Conservation (phyloP, 2,329 filamentous ascomycete genomes). For the Xylariaceae sp. region DNA sequence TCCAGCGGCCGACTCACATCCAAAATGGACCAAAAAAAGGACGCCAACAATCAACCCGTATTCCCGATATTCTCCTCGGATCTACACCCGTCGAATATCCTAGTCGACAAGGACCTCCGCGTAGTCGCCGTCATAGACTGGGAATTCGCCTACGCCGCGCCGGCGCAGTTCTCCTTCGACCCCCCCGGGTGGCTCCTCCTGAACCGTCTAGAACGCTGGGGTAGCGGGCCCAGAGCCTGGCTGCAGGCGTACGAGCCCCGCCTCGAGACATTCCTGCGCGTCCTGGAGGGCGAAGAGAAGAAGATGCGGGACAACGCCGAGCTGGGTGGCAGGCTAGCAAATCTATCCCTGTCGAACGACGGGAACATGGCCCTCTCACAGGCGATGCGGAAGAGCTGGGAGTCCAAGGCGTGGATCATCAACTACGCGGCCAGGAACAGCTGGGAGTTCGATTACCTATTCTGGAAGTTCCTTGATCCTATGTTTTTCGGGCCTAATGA, state of each 20-base stretch:
- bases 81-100: conserved; percentile 23
- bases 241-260: conserved; percentile 31
- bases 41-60: background rate
- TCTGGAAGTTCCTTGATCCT: no score
- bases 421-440: conserved; percentile 35
- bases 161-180: conserved; percentile 34
- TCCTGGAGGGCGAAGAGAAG: conserved; percentile 33
- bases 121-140: conserved; percentile 39
- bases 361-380: conserved; percentile 6
- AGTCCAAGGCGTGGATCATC: conserved; percentile 32
- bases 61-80: conserved; percentile 28
- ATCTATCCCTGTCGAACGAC: conserved; percentile 25
- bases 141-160: conserved; percentile 38
- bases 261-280: conserved; percentile 34
- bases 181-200: conserved; percentile 40
- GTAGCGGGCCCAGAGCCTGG: conserved; percentile 29
- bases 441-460: no score
- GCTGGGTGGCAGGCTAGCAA: background rate
- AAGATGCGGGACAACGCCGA: conserved; percentile 14
- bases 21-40: background rate
- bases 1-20: conserved; percentile 8
- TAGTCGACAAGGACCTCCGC: conserved; percentile 22
- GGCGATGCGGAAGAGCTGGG: conserved; percentile 37
- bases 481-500: no score
- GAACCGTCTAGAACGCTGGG: conserved; percentile 32